Percentiles rank a stretch among this genome's conserved stretches.
Evolutionary conservation across 1,139 yeast species (phyloP).

Genomic region (Saccharomyces hybrid): DNA sequence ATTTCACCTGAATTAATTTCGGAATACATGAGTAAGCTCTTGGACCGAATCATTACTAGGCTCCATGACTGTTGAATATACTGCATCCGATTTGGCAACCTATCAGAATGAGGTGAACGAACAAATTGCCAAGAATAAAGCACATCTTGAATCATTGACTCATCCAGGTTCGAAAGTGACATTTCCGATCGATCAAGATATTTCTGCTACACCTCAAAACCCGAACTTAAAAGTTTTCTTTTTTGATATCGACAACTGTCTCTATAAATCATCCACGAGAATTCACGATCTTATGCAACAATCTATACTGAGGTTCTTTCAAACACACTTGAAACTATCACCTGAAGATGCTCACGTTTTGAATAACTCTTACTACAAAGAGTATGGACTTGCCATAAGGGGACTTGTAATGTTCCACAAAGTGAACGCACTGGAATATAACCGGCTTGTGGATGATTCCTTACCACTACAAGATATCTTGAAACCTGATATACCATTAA

Average conservation of each 20-base stretch:
- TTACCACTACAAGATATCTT: conserved; percentile 74
- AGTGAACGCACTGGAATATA: conserved; percentile 84
- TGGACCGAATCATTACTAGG: neutral
- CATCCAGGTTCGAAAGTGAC: conserved; percentile 32
- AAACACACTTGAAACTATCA: conserved; percentile 45
- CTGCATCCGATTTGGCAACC: neutral
- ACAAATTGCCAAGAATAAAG: conserved; percentile 26
- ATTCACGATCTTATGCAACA: conserved; percentile 86
- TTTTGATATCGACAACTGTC: conserved; percentile 89
- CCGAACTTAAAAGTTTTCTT: conserved; percentile 46
- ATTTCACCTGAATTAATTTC: neutral
- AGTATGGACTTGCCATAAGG: conserved; percentile 88
- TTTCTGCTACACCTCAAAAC: conserved; percentile 18
- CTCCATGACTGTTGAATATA: neutral
- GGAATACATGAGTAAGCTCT: neutral
- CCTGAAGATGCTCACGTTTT: conserved; percentile 69
- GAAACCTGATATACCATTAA: conserved; percentile 47
- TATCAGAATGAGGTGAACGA: conserved; percentile 21
- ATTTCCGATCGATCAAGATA: conserved; percentile 20
- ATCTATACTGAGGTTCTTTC: conserved; percentile 75
- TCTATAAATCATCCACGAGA: conserved; percentile 63
- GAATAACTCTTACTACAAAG: conserved; percentile 68
- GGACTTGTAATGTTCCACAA: conserved; percentile 78
- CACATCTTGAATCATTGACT: conserved; percentile 29
- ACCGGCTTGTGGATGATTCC: conserved; percentile 82